Percentiles rank a stretch among this genome's conserved stretches.
Conservation (phyloP, 768 basidiomycete species). For the Phanerodontia chrysosporium region DNA sequence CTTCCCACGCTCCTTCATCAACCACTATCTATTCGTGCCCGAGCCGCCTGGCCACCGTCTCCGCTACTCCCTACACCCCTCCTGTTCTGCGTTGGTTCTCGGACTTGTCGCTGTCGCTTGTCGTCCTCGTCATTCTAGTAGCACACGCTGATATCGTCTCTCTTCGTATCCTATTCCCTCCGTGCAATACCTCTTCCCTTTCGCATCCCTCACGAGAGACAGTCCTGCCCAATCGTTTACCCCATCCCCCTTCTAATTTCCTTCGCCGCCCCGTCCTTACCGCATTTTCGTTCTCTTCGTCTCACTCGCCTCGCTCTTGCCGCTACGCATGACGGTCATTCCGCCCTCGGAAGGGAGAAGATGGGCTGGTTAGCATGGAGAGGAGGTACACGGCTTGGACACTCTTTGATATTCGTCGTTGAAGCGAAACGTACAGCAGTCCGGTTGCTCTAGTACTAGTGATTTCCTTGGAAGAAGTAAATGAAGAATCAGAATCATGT, state of each 20-base stretch:
- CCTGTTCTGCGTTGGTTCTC: background rate
- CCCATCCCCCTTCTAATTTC: conserved; percentile 1
- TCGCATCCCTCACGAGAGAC: background rate
- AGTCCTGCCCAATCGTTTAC: conserved; percentile 1
- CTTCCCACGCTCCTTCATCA: conserved; percentile 3
- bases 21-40: conserved; percentile 3
- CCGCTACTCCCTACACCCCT: background rate
- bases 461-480: conserved; percentile 1
- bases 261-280: background rate
- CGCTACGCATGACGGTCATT: background rate
- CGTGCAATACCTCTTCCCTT: conserved; percentile 7
- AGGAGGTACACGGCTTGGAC: background rate
- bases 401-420: background rate
- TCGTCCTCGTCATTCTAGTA: conserved; percentile 12
- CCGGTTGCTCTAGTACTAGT: conserved; percentile 4
- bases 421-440: background rate
- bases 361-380: background rate
- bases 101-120: background rate
- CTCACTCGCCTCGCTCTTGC: background rate
- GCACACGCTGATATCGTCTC: conserved; percentile 10
- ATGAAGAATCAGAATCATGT: conserved; percentile 1
- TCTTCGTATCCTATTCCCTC: conserved; percentile 8
- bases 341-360: too few relatives aligned
- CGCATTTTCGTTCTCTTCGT: background rate
- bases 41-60: background rate